Percentiles rank a stretch among this genome's conserved stretches.
phyloP scores from a whole-genome alignment of 2,329 filamentous ascomycete species.

The Hymenoscyphus linearis region DNA sequence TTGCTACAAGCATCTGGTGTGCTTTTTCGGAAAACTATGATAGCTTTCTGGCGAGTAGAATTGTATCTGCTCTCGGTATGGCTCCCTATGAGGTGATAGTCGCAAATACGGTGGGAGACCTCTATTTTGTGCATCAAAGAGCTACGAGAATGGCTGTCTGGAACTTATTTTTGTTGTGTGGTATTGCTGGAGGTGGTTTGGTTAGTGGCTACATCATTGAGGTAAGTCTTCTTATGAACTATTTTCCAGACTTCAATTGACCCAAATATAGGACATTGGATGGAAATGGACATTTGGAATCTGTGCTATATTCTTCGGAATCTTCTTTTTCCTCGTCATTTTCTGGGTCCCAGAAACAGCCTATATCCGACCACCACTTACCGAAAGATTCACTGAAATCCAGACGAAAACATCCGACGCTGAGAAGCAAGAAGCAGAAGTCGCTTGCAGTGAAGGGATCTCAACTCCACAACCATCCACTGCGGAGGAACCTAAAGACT shows the following conservation, averaged over 20 bases:
- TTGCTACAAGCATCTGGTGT: constrained; percentile 44
- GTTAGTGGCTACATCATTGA: constrained; percentile 36
- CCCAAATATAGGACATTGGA: constrained; percentile 31
- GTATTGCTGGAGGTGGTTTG: constrained; percentile 35
- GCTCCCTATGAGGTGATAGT: constrained; percentile 47
- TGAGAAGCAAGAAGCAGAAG: constrained; percentile 10
- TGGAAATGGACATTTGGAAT: constrained; percentile 38
- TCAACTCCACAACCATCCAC: constrained; percentile 3
- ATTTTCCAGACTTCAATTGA: background rate
- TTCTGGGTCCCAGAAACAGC: constrained; percentile 27
- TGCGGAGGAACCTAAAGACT: constrained; percentile 24
- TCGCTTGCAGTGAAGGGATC: constrained; percentile 8
- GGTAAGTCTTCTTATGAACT: constrained; percentile 2
- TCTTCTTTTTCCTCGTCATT: constrained; percentile 18
- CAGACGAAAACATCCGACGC: constrained; percentile 20
- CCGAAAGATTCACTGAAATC: constrained; percentile 12
- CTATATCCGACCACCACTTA: constrained; percentile 24
- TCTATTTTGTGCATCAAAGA: constrained; percentile 42
- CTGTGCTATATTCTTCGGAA: constrained; percentile 32
- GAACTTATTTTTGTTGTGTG: constrained; percentile 37
- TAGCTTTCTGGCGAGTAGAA: constrained; percentile 42
- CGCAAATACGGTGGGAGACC: constrained; percentile 43
- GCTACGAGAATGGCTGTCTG: constrained; percentile 35
- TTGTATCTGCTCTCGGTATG: constrained; percentile 45
- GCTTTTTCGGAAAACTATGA: constrained; percentile 38